A percentile compares a stretch with the other conserved stretches of the same genome.
These are phyloP conservation scores for Scheffersomyces cryptocercus DNA, from an alignment of 1,139 yeast species.

Conservation along the genomic window DNA sequence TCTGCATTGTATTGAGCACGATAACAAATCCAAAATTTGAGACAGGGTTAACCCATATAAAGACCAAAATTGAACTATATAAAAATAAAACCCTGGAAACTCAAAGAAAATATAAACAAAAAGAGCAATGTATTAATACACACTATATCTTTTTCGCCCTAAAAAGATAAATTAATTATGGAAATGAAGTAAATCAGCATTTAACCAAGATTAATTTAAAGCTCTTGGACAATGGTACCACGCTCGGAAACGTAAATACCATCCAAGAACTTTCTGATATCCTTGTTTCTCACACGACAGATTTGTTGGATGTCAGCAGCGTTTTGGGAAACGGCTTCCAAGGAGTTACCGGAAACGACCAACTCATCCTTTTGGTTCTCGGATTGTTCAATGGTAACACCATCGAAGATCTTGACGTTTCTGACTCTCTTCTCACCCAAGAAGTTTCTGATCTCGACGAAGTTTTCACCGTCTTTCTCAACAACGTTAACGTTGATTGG, in stretches of 20 bases:
- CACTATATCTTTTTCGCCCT: slow-evolving; percentile 8
- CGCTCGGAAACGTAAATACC: slow-evolving; percentile 99
- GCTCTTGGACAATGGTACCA: slow-evolving; percentile 78
- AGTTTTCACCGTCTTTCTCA: slow-evolving; percentile 72
- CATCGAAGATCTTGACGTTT: slow-evolving; percentile 79
- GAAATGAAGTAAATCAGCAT: slow-evolving; percentile 5
- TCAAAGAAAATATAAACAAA: slow-evolving; percentile 16
- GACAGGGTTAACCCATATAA: slow-evolving; percentile 38
- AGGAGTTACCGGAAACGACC: slow-evolving; percentile 90
- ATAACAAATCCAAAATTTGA: slow-evolving; percentile 52
- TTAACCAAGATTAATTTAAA: slow-evolving; percentile 29
- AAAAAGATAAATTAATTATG: not conserved
- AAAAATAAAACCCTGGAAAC: slow-evolving; percentile 22
- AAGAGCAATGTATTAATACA: slow-evolving; percentile 24
- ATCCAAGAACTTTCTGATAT: slow-evolving; percentile 99
- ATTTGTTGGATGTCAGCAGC: slow-evolving; percentile 98
- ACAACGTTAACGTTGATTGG: slow-evolving; percentile 95
- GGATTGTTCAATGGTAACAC: slow-evolving; percentile 84
- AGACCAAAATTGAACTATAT: slow-evolving; percentile 33
- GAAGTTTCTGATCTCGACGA: slow-evolving; percentile 97
- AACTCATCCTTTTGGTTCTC: slow-evolving; percentile 92
- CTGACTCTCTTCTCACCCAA: slow-evolving; percentile 98
- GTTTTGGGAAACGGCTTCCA: slow-evolving; percentile 96
- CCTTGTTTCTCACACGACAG: slow-evolving; percentile 99
- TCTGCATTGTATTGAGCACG: slow-evolving; percentile 54